Conservation (phyloP, 306 rosid species). For the Quercus ilex region DNA sequence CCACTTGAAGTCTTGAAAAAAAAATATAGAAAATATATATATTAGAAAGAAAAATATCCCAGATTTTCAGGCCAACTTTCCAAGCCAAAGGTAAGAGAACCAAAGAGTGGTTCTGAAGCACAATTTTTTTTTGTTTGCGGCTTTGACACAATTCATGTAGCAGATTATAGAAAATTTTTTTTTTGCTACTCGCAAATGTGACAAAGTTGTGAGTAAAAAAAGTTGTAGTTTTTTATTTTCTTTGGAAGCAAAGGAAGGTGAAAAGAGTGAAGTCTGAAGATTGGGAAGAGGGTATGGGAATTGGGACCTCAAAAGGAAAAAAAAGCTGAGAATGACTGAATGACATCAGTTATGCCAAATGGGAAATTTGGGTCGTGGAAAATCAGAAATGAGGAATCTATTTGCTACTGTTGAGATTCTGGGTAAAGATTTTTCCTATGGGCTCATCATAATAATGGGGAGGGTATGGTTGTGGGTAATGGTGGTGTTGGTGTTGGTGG, state of each 20-base stretch:
- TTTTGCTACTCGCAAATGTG: no score
- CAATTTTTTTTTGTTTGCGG: no score
- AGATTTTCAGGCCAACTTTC: conserved; percentile 72
- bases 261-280: conserved; percentile 27
- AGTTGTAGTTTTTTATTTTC: no score
- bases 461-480: conserved; percentile 32
- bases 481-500: conserved; percentile 32
- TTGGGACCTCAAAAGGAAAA: conserved; percentile 31
- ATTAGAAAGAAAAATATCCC: conserved; percentile 36
- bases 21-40: conserved; percentile 1
- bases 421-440: conserved; percentile 54
- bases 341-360: conserved; percentile 40
- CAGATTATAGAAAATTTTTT: no score
- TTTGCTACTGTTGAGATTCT: conserved; percentile 70
- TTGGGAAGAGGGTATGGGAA: conserved; percentile 26
- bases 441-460: conserved; percentile 46
- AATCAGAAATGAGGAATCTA: conserved; percentile 48
- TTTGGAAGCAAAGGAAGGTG: conserved; percentile 21
- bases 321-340: background rate
- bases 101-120: no score
- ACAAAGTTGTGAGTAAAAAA: no score
- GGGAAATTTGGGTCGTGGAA: conserved; percentile 42
- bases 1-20: conserved; percentile 37
- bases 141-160: no score
- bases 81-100: conserved; percentile 30